Base-by-base conservation (phyloP, 805 yeast genomes). In the Yarrowia sp. region DNA sequence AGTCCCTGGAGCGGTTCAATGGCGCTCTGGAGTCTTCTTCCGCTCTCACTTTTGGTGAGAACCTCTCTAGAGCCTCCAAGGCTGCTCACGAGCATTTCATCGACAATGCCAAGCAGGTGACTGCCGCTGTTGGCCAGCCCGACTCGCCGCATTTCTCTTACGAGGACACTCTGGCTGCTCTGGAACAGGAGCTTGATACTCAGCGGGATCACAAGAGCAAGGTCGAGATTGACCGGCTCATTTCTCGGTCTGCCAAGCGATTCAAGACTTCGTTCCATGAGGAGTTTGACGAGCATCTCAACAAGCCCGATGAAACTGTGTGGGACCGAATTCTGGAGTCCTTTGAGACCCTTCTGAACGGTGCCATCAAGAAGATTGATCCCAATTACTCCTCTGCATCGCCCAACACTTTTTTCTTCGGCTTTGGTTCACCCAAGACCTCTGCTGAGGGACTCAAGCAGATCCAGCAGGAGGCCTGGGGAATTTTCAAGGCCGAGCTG, bases 381-480 rank as follows among this genome's bases (percentile, higher is more conserved):
- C 49, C 64, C 22, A 65, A 49, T 9, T 66, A 35, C 58, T 40
- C 62, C 2, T 14, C 62, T 11, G 6, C 26, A 1, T 16, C 44
- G 1, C 43, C 43, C 33, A 4, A 11, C 9, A 7, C 48, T 8
- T 58, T 58, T 17, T 3, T 38, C 3, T 43, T 43, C 3, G 63
- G 51, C 6, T 58, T 43, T 30, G 63, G 51, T 1, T 58, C 63
- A 6, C 51, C 49, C 49, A 40, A 41, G 33, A 58, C 51, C 6
- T 58, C 63, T 30, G 36, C 41, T 14, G 63, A 58, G 12, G 51
- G 51, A 4, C 51, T 58, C 32, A 43, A 58, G 32, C 63, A 32
- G 38, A 77, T 91, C 40, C 77, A 81, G 48, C 79, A 78, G 68
- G 75, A 77, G 35, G 82, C 90, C 2, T 93, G 98, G 98, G 73